Evolutionary conservation across 768 basidiomycete species (phyloP), one percentile per base, ranked within the genome.

Genomic region (Suillus paluster): DNA sequence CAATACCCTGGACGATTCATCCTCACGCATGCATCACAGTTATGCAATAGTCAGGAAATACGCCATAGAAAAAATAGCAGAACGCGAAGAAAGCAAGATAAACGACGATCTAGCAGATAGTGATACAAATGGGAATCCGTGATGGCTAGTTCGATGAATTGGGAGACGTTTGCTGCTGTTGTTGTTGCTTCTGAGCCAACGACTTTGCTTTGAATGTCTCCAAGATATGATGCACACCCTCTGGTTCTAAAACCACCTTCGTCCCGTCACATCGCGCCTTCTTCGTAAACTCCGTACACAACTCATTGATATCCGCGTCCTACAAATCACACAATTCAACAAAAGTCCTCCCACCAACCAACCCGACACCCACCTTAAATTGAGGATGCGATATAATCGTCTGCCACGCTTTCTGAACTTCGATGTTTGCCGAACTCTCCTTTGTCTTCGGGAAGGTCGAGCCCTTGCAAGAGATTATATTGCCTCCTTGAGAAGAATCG

Each of bases 191-290:
- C 50, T 62, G 53, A 14, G 62, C 69, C 54, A 57, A 48, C 49
- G 59, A 44, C 58, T 75, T 74, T 58, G 69, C 63, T 59, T 76
- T 70, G 45, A 83, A 75, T 53, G 68, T 75, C 65, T 82, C 79
- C 63, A 84, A 75, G 54, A 83, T 73, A 44, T 79, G 75, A 57
- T 73, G 75, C 61, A 83, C 77, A 41, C 79, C 75, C 62, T 78
- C 73, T 7, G 81, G 80, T 63, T 84, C 90, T 53, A 94, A 75
- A 21, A 94, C 92, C 42, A 93, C 89, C 77, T 91, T 92, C 30
- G 86, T 86, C 41, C 93, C 93, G 63, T 94, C 92, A 69, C 93
- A 95, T 49, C 86, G 82, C 52, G 93, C 93, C 78, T 95, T 94
- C 70, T 75, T 83, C 50, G 91, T 84, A 70, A 95, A 92, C 74